phyloP scores from a whole-genome alignment of 73 alveolate species.

The Paramecium pentaurelia region DNA sequence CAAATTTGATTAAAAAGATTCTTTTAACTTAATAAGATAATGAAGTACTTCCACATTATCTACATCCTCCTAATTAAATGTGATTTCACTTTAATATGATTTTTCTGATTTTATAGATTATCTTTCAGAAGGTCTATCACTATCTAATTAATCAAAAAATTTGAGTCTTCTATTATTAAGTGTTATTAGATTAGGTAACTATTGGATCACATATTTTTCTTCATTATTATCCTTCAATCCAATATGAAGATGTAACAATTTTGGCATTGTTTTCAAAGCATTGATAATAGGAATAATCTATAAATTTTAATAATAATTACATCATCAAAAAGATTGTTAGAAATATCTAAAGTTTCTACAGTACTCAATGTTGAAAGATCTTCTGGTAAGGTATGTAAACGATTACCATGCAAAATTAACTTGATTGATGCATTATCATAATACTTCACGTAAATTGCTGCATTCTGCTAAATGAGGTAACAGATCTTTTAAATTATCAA shows the following conservation, averaged over 20 bases:
- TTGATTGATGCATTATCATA: background rate
- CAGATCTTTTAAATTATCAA: conserved; percentile 35
- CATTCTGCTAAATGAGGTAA: conserved; percentile 55
- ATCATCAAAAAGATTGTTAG: conserved; percentile 58
- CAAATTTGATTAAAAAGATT: background rate
- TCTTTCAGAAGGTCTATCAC: conserved; percentile 42
- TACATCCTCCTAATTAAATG: conserved; percentile 44
- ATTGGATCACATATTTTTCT: conserved; percentile 25
- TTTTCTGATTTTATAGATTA: background rate
- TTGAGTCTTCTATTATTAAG: conserved; percentile 30
- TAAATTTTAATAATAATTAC: background rate
- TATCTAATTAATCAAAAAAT: background rate
- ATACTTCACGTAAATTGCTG: conserved; percentile 51
- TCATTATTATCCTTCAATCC: background rate
- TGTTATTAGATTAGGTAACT: conserved; percentile 35
- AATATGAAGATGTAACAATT: conserved; percentile 25
- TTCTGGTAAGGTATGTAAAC: conserved; percentile 54
- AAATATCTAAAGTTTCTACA: conserved; percentile 55
- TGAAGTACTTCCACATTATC: conserved; percentile 48
- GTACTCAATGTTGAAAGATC: conserved; percentile 42
- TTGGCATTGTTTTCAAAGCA: conserved; percentile 50
- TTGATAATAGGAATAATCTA: conserved; percentile 34
- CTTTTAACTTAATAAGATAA: conserved; percentile 11
- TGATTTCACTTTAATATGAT: background rate
- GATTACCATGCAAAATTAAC: conserved; percentile 60